These are phyloP conservation scores for Mycena galericulata DNA, from an alignment of 768 basidiomycete genomes.

Conservation along the genomic window DNA sequence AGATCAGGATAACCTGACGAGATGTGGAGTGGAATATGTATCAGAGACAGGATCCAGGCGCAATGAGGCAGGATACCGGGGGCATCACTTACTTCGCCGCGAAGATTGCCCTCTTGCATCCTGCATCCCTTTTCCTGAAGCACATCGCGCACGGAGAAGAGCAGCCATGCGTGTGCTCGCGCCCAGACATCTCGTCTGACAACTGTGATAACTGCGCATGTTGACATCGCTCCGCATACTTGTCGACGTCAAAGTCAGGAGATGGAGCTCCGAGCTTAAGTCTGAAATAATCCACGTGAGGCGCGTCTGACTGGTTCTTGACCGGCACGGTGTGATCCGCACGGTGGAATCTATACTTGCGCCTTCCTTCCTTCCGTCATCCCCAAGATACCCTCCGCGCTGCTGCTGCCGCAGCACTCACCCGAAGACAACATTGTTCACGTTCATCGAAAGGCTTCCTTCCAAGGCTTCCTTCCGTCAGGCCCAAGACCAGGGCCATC, in stretches of 20 bases:
- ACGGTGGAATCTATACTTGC: too few relatives aligned
- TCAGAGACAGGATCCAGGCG: background rate
- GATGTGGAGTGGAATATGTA: background rate
- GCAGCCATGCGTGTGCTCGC: constrained; percentile 1
- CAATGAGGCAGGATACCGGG: background rate
- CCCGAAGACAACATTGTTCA: too few relatives aligned
- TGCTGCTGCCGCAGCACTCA: too few relatives aligned
- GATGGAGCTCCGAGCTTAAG: too few relatives aligned
- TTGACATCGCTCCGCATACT: background rate
- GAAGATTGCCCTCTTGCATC: background rate
- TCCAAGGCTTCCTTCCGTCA: too few relatives aligned
- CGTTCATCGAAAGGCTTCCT: too few relatives aligned
- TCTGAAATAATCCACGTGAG: too few relatives aligned
- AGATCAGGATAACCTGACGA: background rate
- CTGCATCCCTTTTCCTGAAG: background rate
- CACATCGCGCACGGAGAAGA: constrained; percentile 1
- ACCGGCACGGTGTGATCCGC: too few relatives aligned
- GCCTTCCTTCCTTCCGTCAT: too few relatives aligned
- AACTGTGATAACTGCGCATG: background rate
- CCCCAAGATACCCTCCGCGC: too few relatives aligned
- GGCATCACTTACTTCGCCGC: background rate
- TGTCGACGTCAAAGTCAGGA: background rate
- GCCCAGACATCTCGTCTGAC: background rate
- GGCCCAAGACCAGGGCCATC: too few relatives aligned
- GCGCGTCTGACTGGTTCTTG: too few relatives aligned